Evolutionary conservation across 2,329 filamentous ascomycete genomes (phyloP).

Genomic region (Paecilomyces variotii): DNA sequence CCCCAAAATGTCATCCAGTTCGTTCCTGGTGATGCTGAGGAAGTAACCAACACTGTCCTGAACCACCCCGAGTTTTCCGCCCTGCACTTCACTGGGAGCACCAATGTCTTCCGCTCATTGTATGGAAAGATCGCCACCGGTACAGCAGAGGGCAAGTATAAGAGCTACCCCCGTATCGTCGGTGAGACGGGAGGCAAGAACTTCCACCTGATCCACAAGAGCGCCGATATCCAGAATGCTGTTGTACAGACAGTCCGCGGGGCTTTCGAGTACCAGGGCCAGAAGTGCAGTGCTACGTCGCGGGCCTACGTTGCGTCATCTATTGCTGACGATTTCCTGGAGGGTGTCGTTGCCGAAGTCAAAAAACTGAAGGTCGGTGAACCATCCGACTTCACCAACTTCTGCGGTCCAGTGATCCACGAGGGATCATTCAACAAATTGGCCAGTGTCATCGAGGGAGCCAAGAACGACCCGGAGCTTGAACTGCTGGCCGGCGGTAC

Average conservation of each 20-base stretch:
- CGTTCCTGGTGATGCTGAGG: conserved; percentile 75
- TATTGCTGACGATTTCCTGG: conserved; percentile 63
- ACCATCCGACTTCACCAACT: conserved; percentile 65
- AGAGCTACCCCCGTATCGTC: conserved; percentile 78
- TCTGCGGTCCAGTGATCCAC: conserved; percentile 84
- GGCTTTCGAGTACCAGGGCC: conserved; percentile 84
- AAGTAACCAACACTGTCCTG: conserved; percentile 70
- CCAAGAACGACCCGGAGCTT: conserved; percentile 66
- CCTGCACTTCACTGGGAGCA: conserved; percentile 94
- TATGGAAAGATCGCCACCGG: conserved; percentile 80
- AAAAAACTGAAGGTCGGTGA: conserved; percentile 62
- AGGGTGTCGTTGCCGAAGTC: conserved; percentile 59
- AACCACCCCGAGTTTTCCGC: conserved; percentile 73
- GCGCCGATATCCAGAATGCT: conserved; percentile 70
- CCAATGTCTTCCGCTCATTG: conserved; percentile 78
- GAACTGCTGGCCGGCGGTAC: conserved; percentile 67
- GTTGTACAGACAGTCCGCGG: conserved; percentile 75
- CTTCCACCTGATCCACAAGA: conserved; percentile 74
- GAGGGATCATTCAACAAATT: conserved; percentile 74
- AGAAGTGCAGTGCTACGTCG: conserved; percentile 84
- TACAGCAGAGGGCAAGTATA: conserved; percentile 73
- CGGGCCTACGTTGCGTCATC: conserved; percentile 71
- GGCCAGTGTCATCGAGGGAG: conserved; percentile 64
- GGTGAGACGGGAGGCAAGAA: conserved; percentile 92
- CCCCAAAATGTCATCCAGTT: conserved; percentile 88